A percentile compares a stretch with the other conserved stretches of the same genome.
Evolutionary conservation across 768 basidiomycete genomes (phyloP).

Genomic region (Trametopsis cervina): DNA sequence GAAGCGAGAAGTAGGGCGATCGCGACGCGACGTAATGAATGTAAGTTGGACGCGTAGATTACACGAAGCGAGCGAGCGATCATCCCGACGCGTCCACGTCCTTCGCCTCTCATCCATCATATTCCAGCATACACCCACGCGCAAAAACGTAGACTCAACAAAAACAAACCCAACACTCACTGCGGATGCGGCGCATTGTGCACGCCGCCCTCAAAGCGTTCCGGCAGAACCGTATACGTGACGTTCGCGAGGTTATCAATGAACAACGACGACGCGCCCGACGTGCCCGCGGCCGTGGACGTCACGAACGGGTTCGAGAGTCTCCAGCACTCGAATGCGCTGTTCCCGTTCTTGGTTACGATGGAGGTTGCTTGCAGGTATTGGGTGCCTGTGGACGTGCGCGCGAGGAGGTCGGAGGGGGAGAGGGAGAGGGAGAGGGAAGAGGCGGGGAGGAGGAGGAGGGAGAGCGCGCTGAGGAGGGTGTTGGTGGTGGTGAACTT

Average conservation of each 20-base stretch:
- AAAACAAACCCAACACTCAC: too few species aligned
- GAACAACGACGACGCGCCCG: conserved; percentile 18
- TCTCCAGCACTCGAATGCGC: conserved; percentile 23
- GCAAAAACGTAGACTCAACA: too few species aligned
- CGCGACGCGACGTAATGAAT: too few species aligned
- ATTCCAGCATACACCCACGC: too few species aligned
- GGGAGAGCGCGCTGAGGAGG: too few species aligned
- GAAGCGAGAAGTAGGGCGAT: too few species aligned
- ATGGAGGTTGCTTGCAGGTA: conserved; percentile 14
- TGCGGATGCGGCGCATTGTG: conserved; percentile 44
- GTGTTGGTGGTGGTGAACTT: neutral
- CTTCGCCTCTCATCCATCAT: too few species aligned
- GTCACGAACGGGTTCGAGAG: conserved; percentile 18
- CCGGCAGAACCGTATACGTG: conserved; percentile 26
- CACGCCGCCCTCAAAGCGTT: conserved; percentile 44
- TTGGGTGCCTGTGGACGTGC: conserved; percentile 2
- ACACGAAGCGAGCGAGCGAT: too few species aligned
- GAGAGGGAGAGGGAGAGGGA: neutral
- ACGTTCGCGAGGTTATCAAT: conserved; percentile 20
- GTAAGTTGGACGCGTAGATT: too few species aligned
- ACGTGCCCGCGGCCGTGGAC: conserved; percentile 20
- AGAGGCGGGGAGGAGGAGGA: neutral
- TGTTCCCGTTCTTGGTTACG: conserved; percentile 8
- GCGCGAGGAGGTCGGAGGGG: neutral
- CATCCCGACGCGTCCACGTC: too few species aligned